Evolutionary conservation across 1,284 basidiomycete genomes (phyloP).

Genomic region (Rhodotorula sp.): DNA sequence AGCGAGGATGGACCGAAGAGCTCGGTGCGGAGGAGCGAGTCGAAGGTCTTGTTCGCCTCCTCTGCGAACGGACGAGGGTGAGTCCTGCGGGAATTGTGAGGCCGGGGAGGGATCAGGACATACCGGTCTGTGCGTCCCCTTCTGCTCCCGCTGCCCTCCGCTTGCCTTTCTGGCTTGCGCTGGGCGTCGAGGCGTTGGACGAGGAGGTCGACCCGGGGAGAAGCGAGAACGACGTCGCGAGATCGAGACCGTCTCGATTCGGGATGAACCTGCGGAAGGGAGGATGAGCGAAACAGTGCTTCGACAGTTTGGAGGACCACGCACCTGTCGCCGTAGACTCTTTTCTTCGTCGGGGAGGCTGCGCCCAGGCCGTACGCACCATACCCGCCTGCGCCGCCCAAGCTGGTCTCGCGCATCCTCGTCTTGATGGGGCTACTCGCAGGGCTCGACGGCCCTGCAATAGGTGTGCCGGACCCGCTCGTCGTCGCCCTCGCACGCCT

Average conservation of each 20-base stretch:
- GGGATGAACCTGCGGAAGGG: slow-evolving; percentile 57
- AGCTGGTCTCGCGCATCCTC: slow-evolving; percentile 8
- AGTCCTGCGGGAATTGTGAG: too few relatives aligned
- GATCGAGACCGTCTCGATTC: slow-evolving; percentile 56
- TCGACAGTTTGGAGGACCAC: background rate
- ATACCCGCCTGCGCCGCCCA: background rate
- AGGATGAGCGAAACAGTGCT: background rate
- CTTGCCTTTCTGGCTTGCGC: slow-evolving; percentile 48
- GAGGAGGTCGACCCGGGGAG: slow-evolving; percentile 49
- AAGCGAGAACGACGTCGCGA: slow-evolving; percentile 57
- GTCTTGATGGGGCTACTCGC: slow-evolving; percentile 2
- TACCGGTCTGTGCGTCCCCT: slow-evolving; percentile 52
- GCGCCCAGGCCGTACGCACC: background rate
- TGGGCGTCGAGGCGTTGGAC: slow-evolving; percentile 28
- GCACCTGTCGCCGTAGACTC: slow-evolving; percentile 30
- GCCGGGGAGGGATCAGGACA: background rate
- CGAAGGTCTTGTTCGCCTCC: slow-evolving; percentile 59
- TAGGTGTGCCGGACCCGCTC: background rate
- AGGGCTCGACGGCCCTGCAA: slow-evolving; percentile 2
- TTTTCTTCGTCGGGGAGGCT: slow-evolving; percentile 28
- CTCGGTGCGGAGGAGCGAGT: slow-evolving; percentile 57
- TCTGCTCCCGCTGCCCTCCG: slow-evolving; percentile 50
- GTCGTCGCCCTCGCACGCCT: background rate
- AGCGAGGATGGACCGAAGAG: slow-evolving; percentile 53
- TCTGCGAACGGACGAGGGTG: slow-evolving; percentile 48